Base-by-base conservation (phyloP, 768 basidiomycete species). In the Boletus sp. region DNA sequence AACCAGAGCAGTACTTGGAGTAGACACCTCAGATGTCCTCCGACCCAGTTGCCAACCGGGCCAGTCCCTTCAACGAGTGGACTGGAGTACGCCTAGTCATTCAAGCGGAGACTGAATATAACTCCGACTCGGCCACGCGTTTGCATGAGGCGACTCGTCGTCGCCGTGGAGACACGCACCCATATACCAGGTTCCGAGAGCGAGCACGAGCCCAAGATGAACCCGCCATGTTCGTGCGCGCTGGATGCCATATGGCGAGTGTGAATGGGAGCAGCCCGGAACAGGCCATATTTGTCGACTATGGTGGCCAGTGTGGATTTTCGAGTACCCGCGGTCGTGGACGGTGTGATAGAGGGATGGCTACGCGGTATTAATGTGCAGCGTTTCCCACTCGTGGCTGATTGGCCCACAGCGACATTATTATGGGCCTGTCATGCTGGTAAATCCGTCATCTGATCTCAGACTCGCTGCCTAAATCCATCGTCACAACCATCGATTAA, bases 401-500 rank as follows among this genome's bases (percentile, higher is more conserved):
- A 59, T 63, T 55, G 61, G 51, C 19, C 27, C 50, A 37, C 23
- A 51, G 19, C 15, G 21, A 65, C 59, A 60, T 52, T 53, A 47
- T 25, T 53, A 47, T 25, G 43, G 21, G 7, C 41, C 33, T 17
- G n/a, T 30, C 35, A 19, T 50, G 37, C 43, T 4, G 4, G 23
- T 48, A 51, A 51, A 62, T 33, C 50, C 57, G 64, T 60, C 61
- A 64, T 49, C 39, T 15, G 23, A 21, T 30, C 43, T 39, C 39
- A n/a, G 35, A 30, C 8, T n/a, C 25, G 30, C 21, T 14, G 35
- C 19, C 29, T 1, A 30, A 29, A 50, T 32, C 30, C 21, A 54
- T 50, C 59, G 15, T 65, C 52, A 52, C 53, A 27, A 54, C 55
- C 64, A 63, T 64, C 64, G 63, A 64, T 66, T 50, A 64, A 37